Base-by-base conservation (phyloP, 768 basidiomycete genomes). In the Pleurotus platypus region DNA sequence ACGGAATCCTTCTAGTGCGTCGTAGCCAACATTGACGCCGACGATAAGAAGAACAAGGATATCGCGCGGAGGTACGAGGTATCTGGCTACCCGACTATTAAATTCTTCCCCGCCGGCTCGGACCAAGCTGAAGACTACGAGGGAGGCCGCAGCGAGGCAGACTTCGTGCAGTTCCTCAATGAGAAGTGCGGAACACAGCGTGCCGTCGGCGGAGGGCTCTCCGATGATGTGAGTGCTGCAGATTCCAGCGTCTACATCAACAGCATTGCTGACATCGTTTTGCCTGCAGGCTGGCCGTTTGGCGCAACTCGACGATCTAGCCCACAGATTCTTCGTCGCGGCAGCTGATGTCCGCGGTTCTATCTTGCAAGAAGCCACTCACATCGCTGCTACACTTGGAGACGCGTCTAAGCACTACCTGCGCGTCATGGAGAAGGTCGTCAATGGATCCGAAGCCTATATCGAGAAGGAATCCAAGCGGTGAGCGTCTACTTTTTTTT, bases 11-110 rank as follows among this genome's bases (percentile, higher is more conserved):
- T 64, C n/a, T 46, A 94, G 92, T 94, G 92, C 67, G 72, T 96
- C 56, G 83, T 99, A 56, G 94, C 93, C 26, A 93, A 96, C 70
- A 73, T 98, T 58, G 87, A 98, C 71, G 94, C 89, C 18, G 94
- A 98, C 69, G 89, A 90, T 39, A 78, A 85, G 59, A 78, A 78
- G 69, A 96, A 97, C 78, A 80, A 81, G 63, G 81, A 79, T 18
- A 71, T 97, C 53, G 85, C 87, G 7, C 60, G 68, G 38, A 82
- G 84, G 67, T 94, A 94, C 65, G 89, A 78, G 4, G 82, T 99
- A 57, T 65, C 70, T 16, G 83, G 87, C 58, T 99, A 85, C 84
- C 97, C 97, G 0, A 98, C 95, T 16, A 84, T 99, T 78, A 95
- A 93, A 71, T 95, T 95, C 79, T 97, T 94, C 85, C 80, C 90